Conservation (phyloP, 2,329 filamentous ascomycete genomes). For the Ambrosiella cleistominuta region DNA sequence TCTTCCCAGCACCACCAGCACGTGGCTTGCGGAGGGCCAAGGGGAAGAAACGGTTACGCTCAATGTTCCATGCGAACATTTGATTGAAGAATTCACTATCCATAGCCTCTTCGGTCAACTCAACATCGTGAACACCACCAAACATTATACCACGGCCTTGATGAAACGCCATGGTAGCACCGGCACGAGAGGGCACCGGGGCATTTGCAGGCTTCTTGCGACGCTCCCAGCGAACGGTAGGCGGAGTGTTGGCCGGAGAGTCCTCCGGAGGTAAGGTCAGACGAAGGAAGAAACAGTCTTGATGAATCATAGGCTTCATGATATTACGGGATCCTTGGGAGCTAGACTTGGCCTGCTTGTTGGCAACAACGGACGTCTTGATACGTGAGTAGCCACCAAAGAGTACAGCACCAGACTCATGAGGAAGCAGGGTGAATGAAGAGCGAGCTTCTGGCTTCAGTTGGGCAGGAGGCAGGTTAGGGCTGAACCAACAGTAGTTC, state of each 20-base stretch:
- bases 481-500: conserved; percentile 69
- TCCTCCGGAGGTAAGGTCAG: conserved; percentile 57
- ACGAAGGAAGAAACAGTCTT: conserved; percentile 85
- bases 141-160: conserved; percentile 86
- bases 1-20: conserved; percentile 30
- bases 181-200: conserved; percentile 67
- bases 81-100: conserved; percentile 95
- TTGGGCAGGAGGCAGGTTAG: conserved; percentile 56
- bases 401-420: conserved; percentile 75
- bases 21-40: conserved; percentile 60
- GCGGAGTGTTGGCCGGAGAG: conserved; percentile 44
- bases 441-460: conserved; percentile 81
- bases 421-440: conserved; percentile 79
- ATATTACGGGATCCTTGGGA: conserved; percentile 50
- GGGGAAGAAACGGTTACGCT: conserved; percentile 87
- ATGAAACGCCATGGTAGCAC: conserved; percentile 86
- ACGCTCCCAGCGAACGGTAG: conserved; percentile 74
- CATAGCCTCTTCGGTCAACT: conserved; percentile 82
- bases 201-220: conserved; percentile 83
- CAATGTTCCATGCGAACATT: conserved; percentile 84
- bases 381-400: conserved; percentile 90
- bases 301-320: conserved; percentile 74
- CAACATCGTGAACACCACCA: conserved; percentile 85
- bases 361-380: conserved; percentile 46
- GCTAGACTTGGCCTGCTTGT: conserved; percentile 46